These are phyloP conservation scores for Haberlea rhodopensis DNA, from an alignment of 257 asterid species.

Conservation along the genomic window DNA sequence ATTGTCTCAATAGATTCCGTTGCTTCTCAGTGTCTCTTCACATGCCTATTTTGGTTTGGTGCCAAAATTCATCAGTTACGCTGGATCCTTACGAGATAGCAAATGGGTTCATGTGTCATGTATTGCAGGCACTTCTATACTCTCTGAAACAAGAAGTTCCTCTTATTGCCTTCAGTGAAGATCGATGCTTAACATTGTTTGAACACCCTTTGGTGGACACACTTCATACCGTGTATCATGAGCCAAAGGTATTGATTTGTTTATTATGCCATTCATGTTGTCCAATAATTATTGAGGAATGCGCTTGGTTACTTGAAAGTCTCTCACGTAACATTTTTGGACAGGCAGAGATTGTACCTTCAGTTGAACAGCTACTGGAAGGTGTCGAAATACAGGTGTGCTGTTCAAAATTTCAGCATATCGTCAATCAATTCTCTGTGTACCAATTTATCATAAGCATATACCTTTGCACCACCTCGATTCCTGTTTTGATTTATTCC, in stretches of 20 bases:
- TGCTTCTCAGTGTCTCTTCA: no score
- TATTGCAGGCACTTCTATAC: slow-evolving; percentile 70
- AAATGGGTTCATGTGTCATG: slow-evolving; percentile 11
- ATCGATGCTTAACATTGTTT: slow-evolving; percentile 78
- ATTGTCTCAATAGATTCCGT: no score
- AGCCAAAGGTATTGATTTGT: slow-evolving; percentile 71
- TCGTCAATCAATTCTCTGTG: background rate
- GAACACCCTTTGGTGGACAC: slow-evolving; percentile 86
- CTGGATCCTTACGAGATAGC: slow-evolving; percentile 4
- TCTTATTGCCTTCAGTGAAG: slow-evolving; percentile 79
- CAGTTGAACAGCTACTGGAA: slow-evolving; percentile 73
- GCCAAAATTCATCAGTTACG: background rate
- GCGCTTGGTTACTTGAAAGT: slow-evolving; percentile 23
- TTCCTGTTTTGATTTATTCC: background rate
- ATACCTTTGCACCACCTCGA: background rate
- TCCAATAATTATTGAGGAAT: slow-evolving; percentile 13
- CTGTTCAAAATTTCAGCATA: background rate
- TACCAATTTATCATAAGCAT: background rate
- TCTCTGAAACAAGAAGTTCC: slow-evolving; percentile 78
- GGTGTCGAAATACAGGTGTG: slow-evolving; percentile 78
- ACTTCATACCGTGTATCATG: slow-evolving; percentile 85
- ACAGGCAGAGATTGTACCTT: slow-evolving; percentile 91
- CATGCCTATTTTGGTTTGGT: no score
- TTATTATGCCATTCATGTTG: slow-evolving; percentile 11
- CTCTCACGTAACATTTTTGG: slow-evolving; percentile 28